Percentiles rank a stretch among this genome's conserved stretches.
Conservation (phyloP, 108 stramenopile genomes). For the Nannochloropsis salina region DNA sequence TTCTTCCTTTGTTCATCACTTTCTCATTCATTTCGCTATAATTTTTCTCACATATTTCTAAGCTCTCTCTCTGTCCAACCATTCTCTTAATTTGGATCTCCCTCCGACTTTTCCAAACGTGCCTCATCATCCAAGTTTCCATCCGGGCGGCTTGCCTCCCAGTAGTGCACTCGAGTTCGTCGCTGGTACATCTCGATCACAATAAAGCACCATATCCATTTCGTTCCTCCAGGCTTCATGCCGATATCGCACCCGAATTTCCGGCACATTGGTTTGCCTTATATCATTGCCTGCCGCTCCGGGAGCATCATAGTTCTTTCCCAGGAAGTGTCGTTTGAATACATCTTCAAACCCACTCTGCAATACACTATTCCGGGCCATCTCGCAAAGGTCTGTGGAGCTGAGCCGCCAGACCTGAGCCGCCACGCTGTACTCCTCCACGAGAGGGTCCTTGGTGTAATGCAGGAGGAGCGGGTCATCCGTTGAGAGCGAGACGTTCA, state of each 20-base stretch:
- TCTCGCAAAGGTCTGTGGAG: constrained; percentile 94
- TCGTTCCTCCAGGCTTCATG: constrained; percentile 37
- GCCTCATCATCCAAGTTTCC: background rate
- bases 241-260: constrained; percentile 56
- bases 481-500: constrained; percentile 94
- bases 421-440: constrained; percentile 94
- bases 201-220: constrained; percentile 23
- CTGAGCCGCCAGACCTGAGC: constrained; percentile 85
- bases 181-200: constrained; percentile 24
- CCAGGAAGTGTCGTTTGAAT: constrained; percentile 89
- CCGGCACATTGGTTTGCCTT: constrained; percentile 57
- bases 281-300: constrained; percentile 55
- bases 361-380: constrained; percentile 87
- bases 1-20: too few species aligned
- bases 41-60: too few species aligned
- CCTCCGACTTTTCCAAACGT: background rate
- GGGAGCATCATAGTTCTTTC: constrained; percentile 64
- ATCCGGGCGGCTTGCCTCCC: constrained; percentile 18
- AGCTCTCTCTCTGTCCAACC: background rate
- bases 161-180: constrained; percentile 31
- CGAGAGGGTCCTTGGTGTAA: constrained; percentile 92
- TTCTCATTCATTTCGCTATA: too few species aligned
- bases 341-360: constrained; percentile 90
- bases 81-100: background rate
- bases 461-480: constrained; percentile 98